Evolutionary conservation across 2,329 filamentous ascomycete species (phyloP).

Genomic region (Gaeumannomyces sp.): DNA sequence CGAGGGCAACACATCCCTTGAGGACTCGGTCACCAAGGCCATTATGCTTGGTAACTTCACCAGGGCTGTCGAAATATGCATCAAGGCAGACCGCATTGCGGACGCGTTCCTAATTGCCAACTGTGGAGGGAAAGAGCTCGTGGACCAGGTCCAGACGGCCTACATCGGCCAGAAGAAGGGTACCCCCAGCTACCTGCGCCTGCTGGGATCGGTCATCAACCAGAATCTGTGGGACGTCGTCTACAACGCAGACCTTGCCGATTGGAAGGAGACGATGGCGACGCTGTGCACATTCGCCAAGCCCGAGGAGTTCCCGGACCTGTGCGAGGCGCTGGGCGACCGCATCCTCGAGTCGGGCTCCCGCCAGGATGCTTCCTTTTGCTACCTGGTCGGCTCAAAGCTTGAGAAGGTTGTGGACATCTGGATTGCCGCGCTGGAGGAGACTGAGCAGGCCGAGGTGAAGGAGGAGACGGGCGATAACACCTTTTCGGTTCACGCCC

Average conservation of each 20-base stretch:
- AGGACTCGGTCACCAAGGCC: slow-evolving; percentile 80
- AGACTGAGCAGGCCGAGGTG: slow-evolving; percentile 70
- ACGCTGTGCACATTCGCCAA: slow-evolving; percentile 93
- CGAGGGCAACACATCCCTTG: slow-evolving; percentile 74
- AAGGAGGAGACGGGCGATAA: slow-evolving; percentile 66
- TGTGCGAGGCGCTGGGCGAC: slow-evolving; percentile 92
- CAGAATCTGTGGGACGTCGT: slow-evolving; percentile 99
- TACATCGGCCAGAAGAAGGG: slow-evolving; percentile 80
- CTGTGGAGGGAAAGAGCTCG: slow-evolving; percentile 85
- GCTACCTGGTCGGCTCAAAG: slow-evolving; percentile 91
- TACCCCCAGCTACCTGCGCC: slow-evolving; percentile 83
- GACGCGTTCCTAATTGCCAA: slow-evolving; percentile 98
- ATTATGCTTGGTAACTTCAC: slow-evolving; percentile 88
- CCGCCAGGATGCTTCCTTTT: slow-evolving; percentile 90
- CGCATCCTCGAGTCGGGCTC: slow-evolving; percentile 68
- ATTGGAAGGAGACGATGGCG: slow-evolving; percentile 98
- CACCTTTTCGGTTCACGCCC: slow-evolving; percentile 86
- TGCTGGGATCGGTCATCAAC: slow-evolving; percentile 84
- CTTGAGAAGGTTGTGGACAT: slow-evolving; percentile 94
- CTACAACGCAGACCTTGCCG: slow-evolving; percentile 84
- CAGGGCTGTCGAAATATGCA: slow-evolving; percentile 79
- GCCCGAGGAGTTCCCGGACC: slow-evolving; percentile 82
- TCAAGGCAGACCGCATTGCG: slow-evolving; percentile 83
- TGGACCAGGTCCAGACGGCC: slow-evolving; percentile 87
- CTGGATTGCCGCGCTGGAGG: slow-evolving; percentile 85